Evolutionary conservation across 2,329 filamentous ascomycete genomes (phyloP), one percentile per base, ranked within the genome.

Genomic region (Hawksworthiomyces lignivorus): DNA sequence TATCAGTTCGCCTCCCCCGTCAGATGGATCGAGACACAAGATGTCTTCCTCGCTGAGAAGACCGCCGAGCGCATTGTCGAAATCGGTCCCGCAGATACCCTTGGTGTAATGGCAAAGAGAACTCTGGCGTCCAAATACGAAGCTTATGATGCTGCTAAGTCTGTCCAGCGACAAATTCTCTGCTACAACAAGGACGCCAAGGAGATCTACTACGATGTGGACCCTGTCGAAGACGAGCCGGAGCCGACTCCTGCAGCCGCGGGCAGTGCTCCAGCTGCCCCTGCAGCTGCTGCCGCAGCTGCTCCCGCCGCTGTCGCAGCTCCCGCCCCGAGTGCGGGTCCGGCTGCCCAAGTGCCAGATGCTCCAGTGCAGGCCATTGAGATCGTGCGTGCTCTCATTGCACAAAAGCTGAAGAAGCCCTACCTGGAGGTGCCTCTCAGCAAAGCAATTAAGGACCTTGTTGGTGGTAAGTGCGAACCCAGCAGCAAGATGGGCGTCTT

Each of bases 131-230:
- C 88, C 60, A 97, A 97, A 68, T 98, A 97, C 65, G 92, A 98
- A 73, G 89, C 90, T 50, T 95, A 96, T 67, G 92, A 98, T 67
- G 92, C 92, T 43, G 92, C 92, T 48, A 90, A 90, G 58, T 96
- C 90, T 7, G 83, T 97, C 32, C 89, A 96, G 68, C 81, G 92
- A 62, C 90, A 97, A 65, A 96, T 98, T 61, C 78, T 98, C 44
- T 97, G 92, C 73, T 98, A 97, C 73, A 97, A 95, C 74, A 98
- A 98, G 67, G 92, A 98, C 60, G 85, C 88, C 43, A 97, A 96
- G 64, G 92, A 98, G 65, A 98, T 98, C 52, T 98, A 98, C 73
- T 98, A 98, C 66, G 90, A 96, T 60, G 89, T 94, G 33, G 92
- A 98, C 58, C 92, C 92, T 0, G 72, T 94, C 22, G 87, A 94